Evolutionary conservation across 768 basidiomycete species (phyloP), one percentile per base, ranked within the genome.

Genomic region (Lactarius evosmus): DNA sequence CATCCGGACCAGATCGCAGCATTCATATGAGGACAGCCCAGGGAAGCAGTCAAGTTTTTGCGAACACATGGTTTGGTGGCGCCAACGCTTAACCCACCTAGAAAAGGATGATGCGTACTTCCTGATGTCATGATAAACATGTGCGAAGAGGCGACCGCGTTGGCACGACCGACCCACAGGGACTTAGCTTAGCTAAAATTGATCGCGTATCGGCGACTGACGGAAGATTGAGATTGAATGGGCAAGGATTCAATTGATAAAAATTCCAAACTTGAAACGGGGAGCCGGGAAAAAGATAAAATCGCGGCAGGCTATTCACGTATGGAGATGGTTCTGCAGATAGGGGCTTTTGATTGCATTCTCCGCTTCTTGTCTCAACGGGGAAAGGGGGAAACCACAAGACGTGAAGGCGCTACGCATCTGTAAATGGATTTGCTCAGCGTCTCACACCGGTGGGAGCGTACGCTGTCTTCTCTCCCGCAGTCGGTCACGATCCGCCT

Each of bases 311-410:
- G 6, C 46, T 25, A 6, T 25, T 49, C 46, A 14, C 46, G 46
- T 49, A 49, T 25, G 25, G 27, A 22, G n/a, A 22, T 54, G 46
- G 59, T 65, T 65, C 59, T 52, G 32, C 19, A 65, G 64, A 65
- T 65, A 65, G 64, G 64, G 64, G 64, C 60, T n/a, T 0, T 57
- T 61, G 63, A 65, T 65, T 61, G 55, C 49, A 65, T 65, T 65
- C 22, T 7, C 25, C 27, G 64, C 59, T 65, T 65, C 63, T 65
- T 34, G n/a, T 49, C 55, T 34, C 38, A 65, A 65, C n/a, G 17
- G 62, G 63, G 58, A 36, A 65, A 65, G 4, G 11, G 62, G 63
- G 53, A 36, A 49, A 38, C 60, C 54, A 63, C 56, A 63, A 60
- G 53, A 36, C 58, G 52, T 29, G 34, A 49, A 36, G 63, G 58